Evolutionary conservation across 1,284 basidiomycete species (phyloP).

Genomic region (Boletus subluridellus): DNA sequence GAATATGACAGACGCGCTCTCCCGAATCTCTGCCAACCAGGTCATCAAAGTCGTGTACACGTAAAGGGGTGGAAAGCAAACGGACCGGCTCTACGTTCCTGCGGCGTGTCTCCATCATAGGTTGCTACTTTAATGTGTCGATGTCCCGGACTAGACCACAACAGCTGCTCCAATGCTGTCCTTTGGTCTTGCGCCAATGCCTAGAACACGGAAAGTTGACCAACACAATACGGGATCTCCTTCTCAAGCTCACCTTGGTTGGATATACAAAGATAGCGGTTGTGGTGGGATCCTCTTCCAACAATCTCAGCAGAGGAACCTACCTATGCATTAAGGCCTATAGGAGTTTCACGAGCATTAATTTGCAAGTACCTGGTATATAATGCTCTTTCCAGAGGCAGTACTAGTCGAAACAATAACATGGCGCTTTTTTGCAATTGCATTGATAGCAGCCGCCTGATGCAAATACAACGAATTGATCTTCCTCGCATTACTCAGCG

Average conservation of each 20-base stretch:
- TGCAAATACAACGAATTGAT: conserved; percentile 50
- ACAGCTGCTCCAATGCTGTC: conserved; percentile 61
- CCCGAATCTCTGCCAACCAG: conserved; percentile 51
- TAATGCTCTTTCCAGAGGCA: conserved; percentile 88
- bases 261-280: conserved; percentile 89
- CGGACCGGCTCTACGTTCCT: conserved; percentile 57
- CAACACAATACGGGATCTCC: background rate
- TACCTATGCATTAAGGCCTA: conserved; percentile 29
- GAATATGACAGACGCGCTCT: conserved; percentile 66
- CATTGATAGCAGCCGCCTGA: conserved; percentile 56
- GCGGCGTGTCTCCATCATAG: conserved; percentile 87
- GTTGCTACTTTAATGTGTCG: conserved; percentile 68
- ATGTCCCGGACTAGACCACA: conserved; percentile 61
- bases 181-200: conserved; percentile 90
- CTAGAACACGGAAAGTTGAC: conserved; percentile 35
- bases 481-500: conserved; percentile 59
- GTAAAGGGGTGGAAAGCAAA: background rate
- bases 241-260: conserved; percentile 59
- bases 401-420: conserved; percentile 93
- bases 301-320: conserved; percentile 69
- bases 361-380: conserved; percentile 63
- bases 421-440: conserved; percentile 58
- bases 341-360: background rate
- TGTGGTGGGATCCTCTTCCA: conserved; percentile 59
- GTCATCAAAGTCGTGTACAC: background rate